Base-by-base conservation (phyloP, 345 rosid genomes). In the Camelina hispida region DNA sequence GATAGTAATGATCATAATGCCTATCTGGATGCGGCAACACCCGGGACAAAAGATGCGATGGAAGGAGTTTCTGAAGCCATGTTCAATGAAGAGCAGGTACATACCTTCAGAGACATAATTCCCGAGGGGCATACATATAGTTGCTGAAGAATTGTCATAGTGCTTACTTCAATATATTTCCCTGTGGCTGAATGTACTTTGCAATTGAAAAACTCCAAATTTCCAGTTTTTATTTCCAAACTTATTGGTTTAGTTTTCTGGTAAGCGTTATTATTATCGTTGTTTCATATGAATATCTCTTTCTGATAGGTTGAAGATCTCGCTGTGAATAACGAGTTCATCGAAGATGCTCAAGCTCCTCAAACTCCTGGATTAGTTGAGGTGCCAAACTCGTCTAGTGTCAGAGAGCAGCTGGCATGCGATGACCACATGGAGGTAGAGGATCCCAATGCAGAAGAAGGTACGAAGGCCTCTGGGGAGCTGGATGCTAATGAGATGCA, bases 301-400 rank as follows among this genome's bases (percentile, higher is more conserved):
- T 71, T 60, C 76, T 34, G 69, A 55, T 84, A 93, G 97, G 75
- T 76, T 73, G 91, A 79, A 74, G 85, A 62, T 78, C 76, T 68
- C 46, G 73, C 42, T 63, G 73, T 79, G 77, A 62, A 69, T 80
- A 80, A 86, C 78, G 94, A 89, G 76, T 65, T 66, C 55, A 10
- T 59, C 5, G 98, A 87, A 75, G 86, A 85, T 80, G 95, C 96
- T 14, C 89, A 93, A 81, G 99, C 97, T 79, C 96, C 96, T 57
- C 82, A 87, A 62, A 93, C 99, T 71, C 98, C 99, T 75, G 96
- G 93, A 72, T 79, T 93, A 77, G 84, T 85, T 64, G 87, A 88
- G 82, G 96, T 84, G 83, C 86, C 91, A 72, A 87, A 91, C 73
- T 66, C 80, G 75, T 84, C 89, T 48, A 83, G 78, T 80, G 85